Base-by-base conservation (phyloP, 2,329 filamentous ascomycete genomes). In the Claviceps arundinis region DNA sequence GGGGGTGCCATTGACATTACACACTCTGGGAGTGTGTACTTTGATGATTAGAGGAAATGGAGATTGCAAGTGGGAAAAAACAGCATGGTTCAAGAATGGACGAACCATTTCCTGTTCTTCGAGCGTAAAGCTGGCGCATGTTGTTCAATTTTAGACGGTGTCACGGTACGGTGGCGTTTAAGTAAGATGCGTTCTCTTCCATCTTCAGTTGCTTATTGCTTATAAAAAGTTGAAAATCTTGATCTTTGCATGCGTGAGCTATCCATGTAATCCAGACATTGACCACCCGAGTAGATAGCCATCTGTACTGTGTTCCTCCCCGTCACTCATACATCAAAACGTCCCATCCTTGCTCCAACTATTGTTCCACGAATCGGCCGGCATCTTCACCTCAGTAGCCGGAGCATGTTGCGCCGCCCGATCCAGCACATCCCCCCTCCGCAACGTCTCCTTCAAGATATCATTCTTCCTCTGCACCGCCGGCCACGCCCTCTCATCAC, bases 21-120 rank as follows among this genome's bases (percentile, higher is more conserved):
- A 14, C 82, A 84, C 19, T 85, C 85, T 57, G 90, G 91, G 70
- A 85, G 87, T 54, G 86, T 95, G 73, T 96, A 95, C 73, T 98
- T 98, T 69, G 89, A 96, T 2, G 87, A 95, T 62, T 95, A 80
- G 71, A 61, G 34, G 7, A 17, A 9, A 24, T 14, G 7, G 14
- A 22, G 24, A 22, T 4, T 9, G 19, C 14, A 17, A 14, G 8
- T 38, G 40, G 19, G 14, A 44, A 7, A 44, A 44, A 26, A 44
- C 3, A 26, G 19, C 4, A 26, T 11, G 42, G 41, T 41, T 34
- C 26, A 4, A 34, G 30, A 34, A 34, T 34, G 1, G 9, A 34
- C 9, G 30, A 9, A 11, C 30, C 30, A 34, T 34, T 9, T 34
- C 30, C 11, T 34, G 30, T 34, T 34, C 30, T 34, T 34, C 1